These are phyloP conservation scores for Suillus lakei DNA, from an alignment of 768 basidiomycete genomes.

Conservation along the genomic window DNA sequence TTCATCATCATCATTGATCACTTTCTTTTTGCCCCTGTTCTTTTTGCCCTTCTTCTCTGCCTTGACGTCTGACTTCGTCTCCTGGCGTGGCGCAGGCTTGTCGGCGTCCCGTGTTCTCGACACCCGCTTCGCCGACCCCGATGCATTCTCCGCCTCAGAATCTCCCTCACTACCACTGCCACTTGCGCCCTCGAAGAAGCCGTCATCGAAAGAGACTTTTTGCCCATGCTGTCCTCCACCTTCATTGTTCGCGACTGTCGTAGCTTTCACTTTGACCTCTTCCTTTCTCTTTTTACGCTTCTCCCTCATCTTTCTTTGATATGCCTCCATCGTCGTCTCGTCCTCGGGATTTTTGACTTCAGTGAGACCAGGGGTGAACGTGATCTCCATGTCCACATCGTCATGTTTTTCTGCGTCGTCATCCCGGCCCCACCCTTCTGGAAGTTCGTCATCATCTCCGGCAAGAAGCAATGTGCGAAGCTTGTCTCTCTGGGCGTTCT, in stretches of 20 bases:
- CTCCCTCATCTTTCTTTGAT: slow-evolving; percentile 89
- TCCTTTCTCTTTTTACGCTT: slow-evolving; percentile 84
- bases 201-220: slow-evolving; percentile 50
- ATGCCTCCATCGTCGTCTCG: slow-evolving; percentile 90
- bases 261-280: slow-evolving; percentile 51
- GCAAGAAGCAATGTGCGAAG: slow-evolving; percentile 79
- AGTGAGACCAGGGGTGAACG: slow-evolving; percentile 86
- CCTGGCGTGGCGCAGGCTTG: slow-evolving; percentile 39
- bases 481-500: slow-evolving; percentile 62
- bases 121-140: slow-evolving; percentile 27
- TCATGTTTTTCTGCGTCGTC: slow-evolving; percentile 33
- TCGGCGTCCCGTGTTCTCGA: slow-evolving; percentile 24
- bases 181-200: slow-evolving; percentile 73
- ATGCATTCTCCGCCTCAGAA: slow-evolving; percentile 22
- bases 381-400: slow-evolving; percentile 91
- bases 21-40: slow-evolving; percentile 45
- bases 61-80: slow-evolving; percentile 87
- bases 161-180: slow-evolving; percentile 41
- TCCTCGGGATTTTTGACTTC: slow-evolving; percentile 56
- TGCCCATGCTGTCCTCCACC: slow-evolving; percentile 26
- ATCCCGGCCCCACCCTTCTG: slow-evolving; percentile 81
- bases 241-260: slow-evolving; percentile 24
- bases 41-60: slow-evolving; percentile 71
- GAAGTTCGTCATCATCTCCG: slow-evolving; percentile 66
- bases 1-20: slow-evolving; percentile 59